Base-by-base conservation (phyloP, 768 basidiomycete genomes). In the Lenzites betulinus region DNA sequence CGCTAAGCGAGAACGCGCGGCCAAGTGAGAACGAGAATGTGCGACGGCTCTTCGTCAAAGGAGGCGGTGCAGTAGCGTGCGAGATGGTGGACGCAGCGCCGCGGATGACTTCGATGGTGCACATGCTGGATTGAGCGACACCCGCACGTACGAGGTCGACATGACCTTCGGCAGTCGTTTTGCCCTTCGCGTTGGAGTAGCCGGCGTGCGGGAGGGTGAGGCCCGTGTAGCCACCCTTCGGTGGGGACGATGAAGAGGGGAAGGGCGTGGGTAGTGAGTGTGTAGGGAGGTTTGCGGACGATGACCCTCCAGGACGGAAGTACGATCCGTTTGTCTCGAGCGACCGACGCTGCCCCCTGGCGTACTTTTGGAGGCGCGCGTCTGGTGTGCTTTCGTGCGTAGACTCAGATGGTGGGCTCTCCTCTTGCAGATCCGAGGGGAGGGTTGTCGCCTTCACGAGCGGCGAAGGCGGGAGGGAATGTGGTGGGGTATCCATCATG, bases 121-220 rank as follows among this genome's bases (percentile, higher is more conserved):
- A 89, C 93, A 97, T 95, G 5, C 90, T 93, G 7, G 87, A 88
- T 70, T 92, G 90, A 7, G 93, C 93, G 12, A 92, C 76, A 3
- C 93, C 92, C 18, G 86, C 82, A 12, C 81, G 80, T 1, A 90
- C 87, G 43, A 93, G 76, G 73, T 96, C 92, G 16, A 94, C 74
- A 49, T 79, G 82, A 2, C 86, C 81, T 51, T 81, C 76, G 6
- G 65, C 71, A 15, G 76, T 74, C 0, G 74, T 58, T 70, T 71
- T 72, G 3, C 79, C 72, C 39, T 75, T 69, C 12, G 70, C 66
- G 8, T 76, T 76, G n/a, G 67, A 67, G 64, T 79, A 80, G 1
- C 74, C 75, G 1, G 81, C 81, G 22, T 75, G 75, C 2, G 82
- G 81, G 2, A 83, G 71, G 0, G 77, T 73, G 35, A 83, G 75